Evolutionary conservation across 2,329 filamentous ascomycete genomes (phyloP), one percentile per base, ranked within the genome.

Genomic region (Alternaria postmessia): DNA sequence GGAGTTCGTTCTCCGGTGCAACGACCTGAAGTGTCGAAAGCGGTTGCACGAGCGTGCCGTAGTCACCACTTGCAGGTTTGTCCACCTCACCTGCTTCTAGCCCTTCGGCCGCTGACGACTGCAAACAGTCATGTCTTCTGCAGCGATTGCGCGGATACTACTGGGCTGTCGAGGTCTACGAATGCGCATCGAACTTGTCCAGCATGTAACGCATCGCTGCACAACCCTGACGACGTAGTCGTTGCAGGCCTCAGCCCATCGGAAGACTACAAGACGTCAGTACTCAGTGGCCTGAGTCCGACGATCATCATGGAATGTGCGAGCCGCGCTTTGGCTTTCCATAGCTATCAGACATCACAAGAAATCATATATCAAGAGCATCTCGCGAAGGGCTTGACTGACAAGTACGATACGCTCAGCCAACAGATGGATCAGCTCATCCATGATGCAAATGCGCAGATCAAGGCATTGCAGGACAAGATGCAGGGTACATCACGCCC

Each of bases 231-330:
- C 68, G 92, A 96, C 80, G 91, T 89, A 4, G 87, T 91, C 9
- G 83, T 89, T 20, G 86, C 89, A 1, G 85, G 88, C 30, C 83
- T 97, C 41, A 91, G 89, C 61, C 93, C 93, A 0, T 89, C 88
- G 0, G 94, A 97, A 71, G 93, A 96, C 66, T 96, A 95, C 82
- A 96, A 96, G 78, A 93, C 91, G 0, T 94, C 89, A 61, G 87
- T 96, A 0, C 82, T 97, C 11, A 93, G 91, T 71, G 94, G 94
- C 0, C 81, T 97, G 1, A 91, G 88, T 61, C 94, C 94, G 1
- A 89, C 85, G 34, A 84, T 89, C 30, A 91, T 97, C 64, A 93
- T 96, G 85, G 94, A 97, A 69, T 96, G 93, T 77, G 91, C 92
- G 22, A 88, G 90, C 5, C 86, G 91, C 66, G 93, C 90, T 1